Percentiles rank a stretch among this genome's conserved stretches.
These are phyloP conservation scores for Fraxinus paxiana DNA, from an alignment of 305 asterid genomes.

Conservation along the genomic window DNA sequence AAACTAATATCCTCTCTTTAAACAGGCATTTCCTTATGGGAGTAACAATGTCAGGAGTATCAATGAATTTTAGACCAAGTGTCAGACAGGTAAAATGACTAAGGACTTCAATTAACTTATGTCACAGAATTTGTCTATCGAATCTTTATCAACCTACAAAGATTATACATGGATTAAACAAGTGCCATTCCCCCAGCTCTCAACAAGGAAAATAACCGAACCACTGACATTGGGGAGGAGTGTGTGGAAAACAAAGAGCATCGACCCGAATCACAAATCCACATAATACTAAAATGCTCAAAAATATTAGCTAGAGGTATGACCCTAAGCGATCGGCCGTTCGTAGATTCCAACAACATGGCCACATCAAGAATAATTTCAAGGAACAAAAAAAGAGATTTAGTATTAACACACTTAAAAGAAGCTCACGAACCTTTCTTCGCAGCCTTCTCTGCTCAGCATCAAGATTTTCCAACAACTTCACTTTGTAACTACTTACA, in stretches of 20 bases:
- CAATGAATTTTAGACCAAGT: not conserved
- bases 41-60: not conserved
- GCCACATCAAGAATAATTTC: not conserved
- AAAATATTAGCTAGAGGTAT: not conserved
- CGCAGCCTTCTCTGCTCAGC: conserved; percentile 53
- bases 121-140: not conserved
- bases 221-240: not conserved
- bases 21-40: not conserved
- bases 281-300: not conserved
- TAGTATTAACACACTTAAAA: not conserved
- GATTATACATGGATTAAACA: not conserved
- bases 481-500: conserved; percentile 35
- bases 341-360: not conserved
- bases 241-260: not conserved
- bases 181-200: not conserved
- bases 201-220: not conserved
- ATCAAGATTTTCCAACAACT: conserved; percentile 54
- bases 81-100: not conserved
- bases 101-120: not conserved
- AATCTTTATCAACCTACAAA: not conserved
- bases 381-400: not conserved
- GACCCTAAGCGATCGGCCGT: not conserved
- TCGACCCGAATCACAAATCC: not conserved
- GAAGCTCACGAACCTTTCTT: conserved; percentile 40
- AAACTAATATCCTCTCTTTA: not conserved